Conservation (phyloP, 306 rosid species). For the Delonix regia region DNA sequence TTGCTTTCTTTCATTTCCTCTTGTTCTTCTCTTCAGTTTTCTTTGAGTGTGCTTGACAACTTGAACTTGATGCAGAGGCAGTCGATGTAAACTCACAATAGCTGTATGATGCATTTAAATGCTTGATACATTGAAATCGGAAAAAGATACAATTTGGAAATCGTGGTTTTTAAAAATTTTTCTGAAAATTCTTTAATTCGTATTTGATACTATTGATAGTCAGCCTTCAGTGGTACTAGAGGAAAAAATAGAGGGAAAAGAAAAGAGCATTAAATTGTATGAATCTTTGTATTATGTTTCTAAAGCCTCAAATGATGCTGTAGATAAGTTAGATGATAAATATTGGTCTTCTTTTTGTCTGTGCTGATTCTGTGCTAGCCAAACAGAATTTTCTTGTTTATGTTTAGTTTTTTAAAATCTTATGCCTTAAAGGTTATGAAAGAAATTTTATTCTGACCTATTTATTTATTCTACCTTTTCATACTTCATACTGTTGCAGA, state of each 20-base stretch:
- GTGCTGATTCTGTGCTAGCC: not conserved
- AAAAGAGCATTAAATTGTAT: not conserved
- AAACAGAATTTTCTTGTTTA: not conserved
- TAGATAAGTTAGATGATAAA: not conserved
- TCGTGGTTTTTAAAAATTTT: not conserved
- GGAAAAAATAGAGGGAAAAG: not conserved
- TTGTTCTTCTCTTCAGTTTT: not conserved
- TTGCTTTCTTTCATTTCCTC: not conserved
- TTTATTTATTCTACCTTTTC: slow-evolving; percentile 31
- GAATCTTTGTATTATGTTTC: not conserved
- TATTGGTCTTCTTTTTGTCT: not conserved
- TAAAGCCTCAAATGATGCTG: not conserved
- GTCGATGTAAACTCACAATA: slow-evolving; percentile 17
- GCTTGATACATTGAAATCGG: not conserved
- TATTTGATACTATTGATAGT: not conserved
- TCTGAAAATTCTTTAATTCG: not conserved
- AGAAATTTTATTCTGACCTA: slow-evolving; percentile 26
- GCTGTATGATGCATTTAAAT: not conserved
- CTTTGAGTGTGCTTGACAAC: slow-evolving; percentile 2
- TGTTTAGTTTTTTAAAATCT: not conserved
- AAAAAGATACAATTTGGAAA: not conserved
- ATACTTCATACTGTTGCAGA: slow-evolving; percentile 60
- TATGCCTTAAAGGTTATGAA: not conserved
- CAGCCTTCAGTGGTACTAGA: not conserved
- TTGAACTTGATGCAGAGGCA: slow-evolving; percentile 3